A percentile compares a stretch with the other conserved stretches of the same genome.
These are phyloP conservation scores for Agapanthus africanus DNA, from an alignment of 106 monocot species.

Conservation along the genomic window DNA sequence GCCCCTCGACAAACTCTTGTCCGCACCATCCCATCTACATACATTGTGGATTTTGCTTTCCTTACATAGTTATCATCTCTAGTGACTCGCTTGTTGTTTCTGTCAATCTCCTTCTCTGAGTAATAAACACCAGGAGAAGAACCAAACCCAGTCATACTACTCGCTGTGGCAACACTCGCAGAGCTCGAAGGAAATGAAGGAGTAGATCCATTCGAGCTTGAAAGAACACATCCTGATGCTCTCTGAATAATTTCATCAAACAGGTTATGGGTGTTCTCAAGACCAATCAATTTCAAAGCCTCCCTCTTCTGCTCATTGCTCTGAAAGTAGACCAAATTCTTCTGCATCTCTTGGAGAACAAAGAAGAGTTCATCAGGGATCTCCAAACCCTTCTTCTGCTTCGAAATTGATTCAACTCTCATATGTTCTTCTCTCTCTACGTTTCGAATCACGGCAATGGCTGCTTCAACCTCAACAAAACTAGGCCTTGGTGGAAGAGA, in stretches of 20 bases:
- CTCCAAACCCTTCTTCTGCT: conserved; percentile 19
- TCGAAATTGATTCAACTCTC: conserved; percentile 20
- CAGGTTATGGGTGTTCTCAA: conserved; percentile 16
- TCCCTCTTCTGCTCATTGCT: conserved; percentile 34
- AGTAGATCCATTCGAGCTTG: conserved; percentile 4
- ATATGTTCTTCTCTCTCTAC: conserved; percentile 24
- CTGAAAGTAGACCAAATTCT: conserved; percentile 12
- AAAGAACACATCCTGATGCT: conserved; percentile 16
- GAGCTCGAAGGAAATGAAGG: background rate
- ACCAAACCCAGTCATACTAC: background rate
- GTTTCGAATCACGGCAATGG: conserved; percentile 9
- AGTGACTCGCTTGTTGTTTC: background rate
- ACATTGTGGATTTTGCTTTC: conserved; percentile 11
- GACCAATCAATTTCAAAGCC: conserved; percentile 19
- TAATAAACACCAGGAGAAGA: background rate
- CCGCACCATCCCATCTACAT: conserved; percentile 9
- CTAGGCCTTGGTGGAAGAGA: conserved; percentile 27
- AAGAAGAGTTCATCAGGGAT: conserved; percentile 28
- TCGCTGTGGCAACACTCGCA: background rate
- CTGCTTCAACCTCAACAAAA: conserved; percentile 28
- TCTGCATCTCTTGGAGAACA: conserved; percentile 35
- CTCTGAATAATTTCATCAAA: conserved; percentile 33
- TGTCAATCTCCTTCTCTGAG: background rate
- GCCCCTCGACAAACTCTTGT: background rate
- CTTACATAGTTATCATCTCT: conserved; percentile 28